Conservation (phyloP, 2,329 filamentous ascomycete genomes). For the Penicillium rolfsii region DNA sequence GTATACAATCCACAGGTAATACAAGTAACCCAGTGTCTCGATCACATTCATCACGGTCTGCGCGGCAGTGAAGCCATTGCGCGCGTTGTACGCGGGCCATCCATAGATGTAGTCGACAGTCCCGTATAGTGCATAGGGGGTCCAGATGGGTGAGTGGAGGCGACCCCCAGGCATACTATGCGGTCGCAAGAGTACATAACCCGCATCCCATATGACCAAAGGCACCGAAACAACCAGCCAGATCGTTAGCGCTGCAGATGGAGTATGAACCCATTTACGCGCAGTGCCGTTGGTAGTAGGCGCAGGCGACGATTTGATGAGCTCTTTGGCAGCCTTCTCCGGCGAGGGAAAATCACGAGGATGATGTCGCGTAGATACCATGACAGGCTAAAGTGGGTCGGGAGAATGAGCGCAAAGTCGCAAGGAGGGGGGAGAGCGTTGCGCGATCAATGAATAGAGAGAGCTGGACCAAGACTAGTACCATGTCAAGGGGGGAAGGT, state of each 20-base stretch:
- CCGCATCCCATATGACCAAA: constrained; percentile 78
- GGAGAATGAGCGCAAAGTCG: background rate
- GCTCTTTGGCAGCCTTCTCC: constrained; percentile 28
- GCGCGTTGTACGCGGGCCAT: constrained; percentile 67
- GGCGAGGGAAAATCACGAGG: constrained; percentile 54
- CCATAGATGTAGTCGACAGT: constrained; percentile 81
- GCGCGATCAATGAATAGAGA: constrained; percentile 4
- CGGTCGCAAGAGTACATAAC: constrained; percentile 78
- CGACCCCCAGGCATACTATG: constrained; percentile 78
- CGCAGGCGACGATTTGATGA: constrained; percentile 33
- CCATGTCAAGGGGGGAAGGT: background rate
- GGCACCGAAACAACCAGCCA: constrained; percentile 78
- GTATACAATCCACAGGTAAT: constrained; percentile 62
- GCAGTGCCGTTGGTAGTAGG: constrained; percentile 26
- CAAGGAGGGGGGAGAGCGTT: constrained; percentile 1
- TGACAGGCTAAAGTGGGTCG: constrained; percentile 31
- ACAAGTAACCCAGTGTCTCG: constrained; percentile 67
- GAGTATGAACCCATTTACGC: constrained; percentile 60
- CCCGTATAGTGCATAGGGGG: constrained; percentile 79
- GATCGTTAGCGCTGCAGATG: constrained; percentile 61
- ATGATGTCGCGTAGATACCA: constrained; percentile 62
- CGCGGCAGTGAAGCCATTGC: constrained; percentile 76
- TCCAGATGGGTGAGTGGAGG: constrained; percentile 72
- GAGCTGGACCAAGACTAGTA: background rate
- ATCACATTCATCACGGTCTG: constrained; percentile 71